phyloP scores from a whole-genome alignment of 31 red algal genomes.

The Asparagopsis taxiformis region DNA sequence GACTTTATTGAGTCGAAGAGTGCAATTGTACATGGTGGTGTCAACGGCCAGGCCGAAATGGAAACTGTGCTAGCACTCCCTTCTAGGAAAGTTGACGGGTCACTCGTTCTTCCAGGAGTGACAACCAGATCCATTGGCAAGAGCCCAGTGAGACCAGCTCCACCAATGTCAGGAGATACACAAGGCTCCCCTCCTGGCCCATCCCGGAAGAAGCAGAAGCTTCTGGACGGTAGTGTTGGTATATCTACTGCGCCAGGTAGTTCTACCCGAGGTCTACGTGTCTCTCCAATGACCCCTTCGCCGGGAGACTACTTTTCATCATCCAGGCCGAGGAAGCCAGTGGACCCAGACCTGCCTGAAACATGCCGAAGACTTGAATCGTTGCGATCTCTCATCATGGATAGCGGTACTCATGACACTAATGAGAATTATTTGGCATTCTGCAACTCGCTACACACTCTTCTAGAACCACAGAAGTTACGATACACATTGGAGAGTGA shows the following conservation, averaged over 20 bases:
- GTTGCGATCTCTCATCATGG: conserved; percentile 35
- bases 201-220: conserved; percentile 30
- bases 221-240: conserved; percentile 2
- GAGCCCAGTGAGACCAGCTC: too few relatives aligned
- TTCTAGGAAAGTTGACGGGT: too few relatives aligned
- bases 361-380: conserved; percentile 34
- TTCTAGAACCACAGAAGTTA: conserved; percentile 38
- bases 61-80: background rate
- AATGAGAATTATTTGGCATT: conserved; percentile 31
- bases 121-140: too few relatives aligned
- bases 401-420: conserved; percentile 23
- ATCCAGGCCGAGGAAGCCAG: conserved; percentile 13
- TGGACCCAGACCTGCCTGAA: conserved; percentile 29
- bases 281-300: conserved; percentile 67
- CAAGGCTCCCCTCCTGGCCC: too few relatives aligned
- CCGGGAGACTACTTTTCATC: conserved; percentile 28
- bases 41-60: background rate
- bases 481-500: conserved; percentile 29
- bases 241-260: background rate
- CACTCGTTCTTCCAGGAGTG: background rate
- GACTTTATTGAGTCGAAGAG: conserved; percentile 7
- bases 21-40: conserved; percentile 22
- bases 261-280: conserved; percentile 30
- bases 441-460: conserved; percentile 14
- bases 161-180: too few relatives aligned